These are phyloP conservation scores for Yueomyces sp. DNA, from an alignment of 805 yeast species.

Conservation along the genomic window DNA sequence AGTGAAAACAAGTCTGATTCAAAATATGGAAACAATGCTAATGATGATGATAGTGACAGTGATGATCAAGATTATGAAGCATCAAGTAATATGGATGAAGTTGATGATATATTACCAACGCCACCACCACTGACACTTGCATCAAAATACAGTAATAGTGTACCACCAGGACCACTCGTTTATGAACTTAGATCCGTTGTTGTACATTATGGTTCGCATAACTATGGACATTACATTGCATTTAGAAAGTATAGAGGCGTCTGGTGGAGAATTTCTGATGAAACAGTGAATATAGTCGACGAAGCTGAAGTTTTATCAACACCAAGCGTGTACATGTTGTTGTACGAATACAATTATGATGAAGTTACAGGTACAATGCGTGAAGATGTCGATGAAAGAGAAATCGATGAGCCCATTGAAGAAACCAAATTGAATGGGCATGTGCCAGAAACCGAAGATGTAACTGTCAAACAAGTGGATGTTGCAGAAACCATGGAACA, in stretches of 20 bases:
- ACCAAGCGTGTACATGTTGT: conserved; percentile 87
- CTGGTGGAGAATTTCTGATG: conserved; percentile 96
- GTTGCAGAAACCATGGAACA: conserved; percentile 9
- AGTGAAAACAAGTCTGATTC: neutral
- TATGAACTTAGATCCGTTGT: conserved; percentile 77
- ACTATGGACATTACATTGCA: conserved; percentile 94
- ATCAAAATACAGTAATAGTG: conserved; percentile 7
- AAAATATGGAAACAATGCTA: neutral
- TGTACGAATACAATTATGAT: conserved; percentile 52
- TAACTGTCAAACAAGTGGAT: conserved; percentile 11
- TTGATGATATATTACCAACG: conserved; percentile 3
- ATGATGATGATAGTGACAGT: conserved; percentile 3
- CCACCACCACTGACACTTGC: conserved; percentile 3
- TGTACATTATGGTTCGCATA: conserved; percentile 90
- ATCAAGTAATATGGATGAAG: conserved; percentile 7
- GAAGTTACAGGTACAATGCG: conserved; percentile 18
- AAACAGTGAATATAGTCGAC: conserved; percentile 64
- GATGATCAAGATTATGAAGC: conserved; percentile 6
- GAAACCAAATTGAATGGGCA: conserved; percentile 2
- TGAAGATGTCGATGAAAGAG: conserved; percentile 13
- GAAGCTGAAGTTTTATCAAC: conserved; percentile 70
- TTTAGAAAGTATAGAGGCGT: conserved; percentile 67
- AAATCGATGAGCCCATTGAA: conserved; percentile 4
- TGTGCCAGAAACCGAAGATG: conserved; percentile 6
- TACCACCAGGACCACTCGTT: conserved; percentile 32